A percentile compares a stretch with the other conserved stretches of the same genome.
phyloP scores from a whole-genome alignment of 202 grass and related monocot genomes.

The Dendrocalamus latiflorus region DNA sequence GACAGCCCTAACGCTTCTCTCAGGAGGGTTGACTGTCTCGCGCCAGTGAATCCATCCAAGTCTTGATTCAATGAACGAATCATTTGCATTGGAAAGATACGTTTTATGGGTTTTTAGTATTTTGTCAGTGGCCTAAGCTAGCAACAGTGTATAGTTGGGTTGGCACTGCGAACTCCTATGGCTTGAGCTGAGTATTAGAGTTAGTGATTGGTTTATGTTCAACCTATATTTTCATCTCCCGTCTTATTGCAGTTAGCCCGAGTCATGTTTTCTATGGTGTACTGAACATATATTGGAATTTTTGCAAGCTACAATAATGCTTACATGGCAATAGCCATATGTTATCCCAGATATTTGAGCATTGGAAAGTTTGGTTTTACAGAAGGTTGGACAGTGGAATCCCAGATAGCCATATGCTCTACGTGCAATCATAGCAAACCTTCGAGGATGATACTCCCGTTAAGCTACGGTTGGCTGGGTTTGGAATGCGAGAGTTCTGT shows the following conservation, averaged over 20 bases:
- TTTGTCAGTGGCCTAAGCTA: constrained; percentile 49
- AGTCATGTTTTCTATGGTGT: constrained; percentile 34
- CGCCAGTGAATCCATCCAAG: not conserved
- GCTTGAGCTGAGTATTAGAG: constrained; percentile 41
- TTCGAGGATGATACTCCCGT: not conserved
- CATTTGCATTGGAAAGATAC: constrained; percentile 52
- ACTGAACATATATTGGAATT: constrained; percentile 47
- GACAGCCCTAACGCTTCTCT: constrained; percentile 21
- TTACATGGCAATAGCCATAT: not conserved
- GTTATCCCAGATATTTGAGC: not conserved
- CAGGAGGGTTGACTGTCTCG: constrained; percentile 27
- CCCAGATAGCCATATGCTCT: too few relatives aligned
- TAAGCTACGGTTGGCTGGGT: not conserved
- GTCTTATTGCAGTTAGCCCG: constrained; percentile 36
- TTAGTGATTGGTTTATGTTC: constrained; percentile 39
- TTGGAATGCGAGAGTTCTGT: not conserved
- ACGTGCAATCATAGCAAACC: too few relatives aligned
- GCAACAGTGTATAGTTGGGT: constrained; percentile 66
- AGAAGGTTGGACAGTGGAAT: not conserved
- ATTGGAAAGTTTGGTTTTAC: not conserved
- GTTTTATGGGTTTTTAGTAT: constrained; percentile 50
- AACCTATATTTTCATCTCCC: constrained; percentile 38
- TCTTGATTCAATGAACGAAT: constrained; percentile 22
- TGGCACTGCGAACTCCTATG: constrained; percentile 38
- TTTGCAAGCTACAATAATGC: constrained; percentile 43